Conservation (phyloP, 2,329 filamentous ascomycete genomes). For the Fusarium sororula region DNA sequence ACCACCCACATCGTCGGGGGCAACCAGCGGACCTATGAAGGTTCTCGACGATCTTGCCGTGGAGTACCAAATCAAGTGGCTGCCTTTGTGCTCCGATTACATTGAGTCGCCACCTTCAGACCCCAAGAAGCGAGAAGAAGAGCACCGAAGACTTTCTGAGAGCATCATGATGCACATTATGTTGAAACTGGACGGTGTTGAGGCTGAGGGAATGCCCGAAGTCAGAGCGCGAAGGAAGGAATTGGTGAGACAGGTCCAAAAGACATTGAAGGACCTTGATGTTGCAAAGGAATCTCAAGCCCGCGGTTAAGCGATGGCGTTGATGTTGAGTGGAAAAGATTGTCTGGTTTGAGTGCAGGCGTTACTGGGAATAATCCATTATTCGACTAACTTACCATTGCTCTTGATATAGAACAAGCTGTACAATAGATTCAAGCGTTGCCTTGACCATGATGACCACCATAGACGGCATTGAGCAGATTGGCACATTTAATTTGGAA, state of each 20-base stretch:
- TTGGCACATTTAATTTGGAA: slow-evolving; percentile 18
- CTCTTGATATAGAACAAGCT: slow-evolving; percentile 41
- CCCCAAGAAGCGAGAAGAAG: slow-evolving; percentile 73
- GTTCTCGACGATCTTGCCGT: slow-evolving; percentile 73
- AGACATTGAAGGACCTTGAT: slow-evolving; percentile 72
- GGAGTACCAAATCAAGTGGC: slow-evolving; percentile 70
- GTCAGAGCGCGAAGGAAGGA: slow-evolving; percentile 74
- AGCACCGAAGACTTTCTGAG: slow-evolving; percentile 79
- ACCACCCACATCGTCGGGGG: slow-evolving; percentile 41
- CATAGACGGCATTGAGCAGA: slow-evolving; percentile 38
- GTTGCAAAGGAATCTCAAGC: slow-evolving; percentile 44
- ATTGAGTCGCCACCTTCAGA: slow-evolving; percentile 70
- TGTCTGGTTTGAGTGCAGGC: slow-evolving; percentile 34
- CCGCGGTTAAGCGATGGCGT: slow-evolving; percentile 5
- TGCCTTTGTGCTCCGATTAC: slow-evolving; percentile 73
- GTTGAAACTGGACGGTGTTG: slow-evolving; percentile 79
- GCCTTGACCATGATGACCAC: slow-evolving; percentile 37
- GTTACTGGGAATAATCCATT: slow-evolving; percentile 31
- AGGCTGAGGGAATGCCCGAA: slow-evolving; percentile 74
- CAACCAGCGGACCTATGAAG: slow-evolving; percentile 52
- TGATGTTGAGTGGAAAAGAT: slow-evolving; percentile 18
- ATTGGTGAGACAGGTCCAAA: slow-evolving; percentile 76
- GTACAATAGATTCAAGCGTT: slow-evolving; percentile 42
- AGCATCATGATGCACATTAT: slow-evolving; percentile 79
- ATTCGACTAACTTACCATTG: slow-evolving; percentile 16